phyloP scores from a whole-genome alignment of 257 asterid genomes.

The Asclepias syriaca region DNA sequence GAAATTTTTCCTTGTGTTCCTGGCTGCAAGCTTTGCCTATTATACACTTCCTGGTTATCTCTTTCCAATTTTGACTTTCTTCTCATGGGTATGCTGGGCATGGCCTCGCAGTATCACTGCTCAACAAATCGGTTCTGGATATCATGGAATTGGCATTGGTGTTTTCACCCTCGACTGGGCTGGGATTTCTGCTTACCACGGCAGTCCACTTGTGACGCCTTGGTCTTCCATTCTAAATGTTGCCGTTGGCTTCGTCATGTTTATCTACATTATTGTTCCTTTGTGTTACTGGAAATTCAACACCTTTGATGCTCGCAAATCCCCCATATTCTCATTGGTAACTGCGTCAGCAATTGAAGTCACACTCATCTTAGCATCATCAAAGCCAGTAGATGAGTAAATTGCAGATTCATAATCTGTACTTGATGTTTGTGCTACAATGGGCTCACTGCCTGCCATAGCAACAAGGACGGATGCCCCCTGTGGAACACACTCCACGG shows the following conservation, averaged over 20 bases:
- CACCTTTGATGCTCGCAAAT: constrained; percentile 81
- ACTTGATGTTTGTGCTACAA: constrained; percentile 20
- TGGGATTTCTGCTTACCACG: constrained; percentile 95
- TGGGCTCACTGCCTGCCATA: constrained; percentile 31
- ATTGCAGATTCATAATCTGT: constrained; percentile 11
- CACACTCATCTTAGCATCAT: too few relatives aligned
- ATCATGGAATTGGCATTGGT: constrained; percentile 94
- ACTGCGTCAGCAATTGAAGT: constrained; percentile 13
- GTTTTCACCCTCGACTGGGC: constrained; percentile 99
- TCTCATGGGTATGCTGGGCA: constrained; percentile 98
- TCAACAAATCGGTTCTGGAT: constrained; percentile 93
- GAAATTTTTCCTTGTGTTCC: constrained; percentile 70
- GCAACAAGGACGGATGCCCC: constrained; percentile 1
- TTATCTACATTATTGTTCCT: constrained; percentile 83
- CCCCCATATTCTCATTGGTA: constrained; percentile 71
- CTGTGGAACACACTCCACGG: not conserved
- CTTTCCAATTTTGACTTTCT: constrained; percentile 80
- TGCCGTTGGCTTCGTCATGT: constrained; percentile 80
- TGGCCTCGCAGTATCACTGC: constrained; percentile 91
- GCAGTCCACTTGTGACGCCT: constrained; percentile 94
- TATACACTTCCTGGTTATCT: constrained; percentile 88
- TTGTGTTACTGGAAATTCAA: constrained; percentile 91
- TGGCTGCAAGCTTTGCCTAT: constrained; percentile 71
- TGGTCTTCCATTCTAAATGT: constrained; percentile 77
- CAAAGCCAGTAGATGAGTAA: constrained; percentile 12